phyloP scores from a whole-genome alignment of 371 early-diverging fungal genomes.

The Mucor plumbeus region DNA sequence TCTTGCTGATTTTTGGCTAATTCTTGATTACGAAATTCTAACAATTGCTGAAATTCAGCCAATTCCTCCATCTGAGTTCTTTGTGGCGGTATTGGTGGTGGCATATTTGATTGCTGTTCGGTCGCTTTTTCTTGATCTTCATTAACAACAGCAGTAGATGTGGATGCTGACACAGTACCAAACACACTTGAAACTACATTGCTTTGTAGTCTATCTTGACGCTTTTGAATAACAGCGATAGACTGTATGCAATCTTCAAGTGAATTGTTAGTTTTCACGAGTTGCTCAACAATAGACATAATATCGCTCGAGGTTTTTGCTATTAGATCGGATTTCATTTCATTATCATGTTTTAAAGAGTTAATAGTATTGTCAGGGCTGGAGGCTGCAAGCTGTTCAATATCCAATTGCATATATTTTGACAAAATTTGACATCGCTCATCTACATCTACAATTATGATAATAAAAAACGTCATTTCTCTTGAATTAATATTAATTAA shows the following conservation, averaged over 20 bases:
- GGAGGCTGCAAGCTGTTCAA: background rate
- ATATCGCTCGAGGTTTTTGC: background rate
- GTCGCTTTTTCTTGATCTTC: background rate
- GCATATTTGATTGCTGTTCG: background rate
- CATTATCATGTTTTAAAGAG: background rate
- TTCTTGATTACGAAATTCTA: background rate
- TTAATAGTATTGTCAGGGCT: background rate
- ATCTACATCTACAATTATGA: background rate
- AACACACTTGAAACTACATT: background rate
- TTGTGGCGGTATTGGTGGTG: background rate
- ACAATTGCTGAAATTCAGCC: background rate
- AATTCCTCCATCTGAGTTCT: background rate
- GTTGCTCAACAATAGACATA: background rate
- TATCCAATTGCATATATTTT: background rate
- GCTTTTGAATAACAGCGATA: background rate
- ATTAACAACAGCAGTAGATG: background rate
- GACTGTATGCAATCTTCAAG: conserved; percentile 3
- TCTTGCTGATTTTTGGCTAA: background rate
- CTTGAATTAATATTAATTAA: no score
- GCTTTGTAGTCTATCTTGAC: background rate
- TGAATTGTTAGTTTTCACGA: background rate
- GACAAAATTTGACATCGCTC: background rate
- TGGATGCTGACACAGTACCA: background rate
- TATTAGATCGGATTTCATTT: background rate
- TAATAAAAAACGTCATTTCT: background rate